Percentiles rank a stretch among this genome's conserved stretches.
Evolutionary conservation across 192 early-diverging fungal genomes (phyloP).

Genomic region (Linnemannia elongata): DNA sequence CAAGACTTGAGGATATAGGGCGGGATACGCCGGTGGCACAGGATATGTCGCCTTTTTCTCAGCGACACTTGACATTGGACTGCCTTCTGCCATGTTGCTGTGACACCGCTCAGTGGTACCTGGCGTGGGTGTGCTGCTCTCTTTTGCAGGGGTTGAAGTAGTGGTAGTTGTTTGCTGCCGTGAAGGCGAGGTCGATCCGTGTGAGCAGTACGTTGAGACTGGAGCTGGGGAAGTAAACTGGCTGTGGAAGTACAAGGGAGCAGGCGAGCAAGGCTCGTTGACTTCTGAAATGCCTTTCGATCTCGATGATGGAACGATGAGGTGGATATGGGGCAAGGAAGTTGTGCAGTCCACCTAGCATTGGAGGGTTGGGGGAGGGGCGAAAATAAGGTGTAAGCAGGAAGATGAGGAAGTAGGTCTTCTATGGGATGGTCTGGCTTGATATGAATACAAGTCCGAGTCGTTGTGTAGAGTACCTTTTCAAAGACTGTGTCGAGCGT

Average conservation of each 20-base stretch:
- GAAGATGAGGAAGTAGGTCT: neutral
- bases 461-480: neutral
- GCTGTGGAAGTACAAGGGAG: neutral
- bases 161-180: neutral
- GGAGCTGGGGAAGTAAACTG: neutral
- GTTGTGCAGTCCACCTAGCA: neutral
- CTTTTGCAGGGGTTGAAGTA: neutral
- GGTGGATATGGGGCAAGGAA: neutral
- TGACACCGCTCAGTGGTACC: neutral
- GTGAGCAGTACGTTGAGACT: neutral
- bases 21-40: neutral
- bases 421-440: too few relatives aligned
- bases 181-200: neutral
- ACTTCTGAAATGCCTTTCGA: neutral
- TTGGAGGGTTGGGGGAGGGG: neutral
- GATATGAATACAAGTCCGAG: too few relatives aligned
- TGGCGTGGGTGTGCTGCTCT: neutral
- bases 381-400: neutral
- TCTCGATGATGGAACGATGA: neutral
- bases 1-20: neutral
- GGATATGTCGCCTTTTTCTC: neutral
- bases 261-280: slow-evolving; percentile 4
- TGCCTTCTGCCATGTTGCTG: neutral
- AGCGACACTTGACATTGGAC: neutral
- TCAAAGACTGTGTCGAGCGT: neutral